Base-by-base conservation (phyloP, 2,329 filamentous ascomycete genomes). In the Exophiala xenobiotica region DNA sequence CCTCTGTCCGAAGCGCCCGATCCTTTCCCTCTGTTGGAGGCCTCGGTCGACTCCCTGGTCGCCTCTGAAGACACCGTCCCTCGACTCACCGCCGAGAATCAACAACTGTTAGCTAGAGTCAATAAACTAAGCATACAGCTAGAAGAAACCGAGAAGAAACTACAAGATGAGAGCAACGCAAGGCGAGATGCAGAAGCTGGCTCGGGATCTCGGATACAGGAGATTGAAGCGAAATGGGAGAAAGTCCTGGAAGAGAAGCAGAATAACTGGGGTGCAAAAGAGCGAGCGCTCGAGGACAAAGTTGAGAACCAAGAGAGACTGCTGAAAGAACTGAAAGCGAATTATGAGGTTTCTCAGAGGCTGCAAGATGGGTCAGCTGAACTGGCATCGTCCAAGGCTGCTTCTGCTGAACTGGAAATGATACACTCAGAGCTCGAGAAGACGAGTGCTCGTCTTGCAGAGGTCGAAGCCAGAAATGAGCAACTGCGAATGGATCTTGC, bases 251-350 rank as follows among this genome's bases (percentile, higher is more conserved):
- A 88, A 50, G 93, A 99, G 76, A 96, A 96, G 72, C 87, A 89
- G 63, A 90, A 92, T 68, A 99, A 99, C 66, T 99, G 93, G 93
- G 85, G 87, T 47, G 85, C 92, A 6, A 96, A 95, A 67, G 93
- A 99, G 74, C 88, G 88, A 73, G 84, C 82, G 22, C 72, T 96
- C 53, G 90, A 96, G 65, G 92, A 97, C 63, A 97, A 96, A 72
- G 78, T 95, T 2, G 92, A 96, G 68, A 95, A 87, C 62, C 92
- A 99, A 67, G 93, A 99, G 42, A 84, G 90, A 5, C 73, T 99
- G 31, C 72, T 99, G 61, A 96, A 88, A 65, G 95, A 99, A 69
- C 83, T 97, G 66, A 97, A 96, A 72, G 93, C 93, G 20, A 96
- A 85, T 73, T 96, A 96, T 66, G 93, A 99, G 70, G 93, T 99